phyloP scores from a whole-genome alignment of 768 basidiomycete genomes.

The Pleurotus eryngii region DNA sequence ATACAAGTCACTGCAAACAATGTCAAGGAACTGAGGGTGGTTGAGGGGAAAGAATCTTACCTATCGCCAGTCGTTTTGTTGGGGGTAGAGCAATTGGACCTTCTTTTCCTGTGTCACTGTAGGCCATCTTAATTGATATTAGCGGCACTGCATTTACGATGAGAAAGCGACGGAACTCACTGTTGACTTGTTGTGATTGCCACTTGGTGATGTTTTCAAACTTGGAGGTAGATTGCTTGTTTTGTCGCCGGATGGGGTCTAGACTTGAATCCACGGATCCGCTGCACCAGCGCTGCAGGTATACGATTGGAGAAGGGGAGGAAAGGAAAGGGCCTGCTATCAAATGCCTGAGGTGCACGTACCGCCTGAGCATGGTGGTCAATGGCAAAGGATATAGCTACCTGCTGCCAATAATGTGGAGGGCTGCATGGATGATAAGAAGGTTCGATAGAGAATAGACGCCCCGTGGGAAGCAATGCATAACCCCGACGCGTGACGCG shows the following conservation, averaged over 20 bases:
- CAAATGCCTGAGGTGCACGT: not conserved
- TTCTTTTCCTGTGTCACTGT: not conserved
- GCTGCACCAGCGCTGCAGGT: slow-evolving; percentile 7
- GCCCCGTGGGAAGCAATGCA: too few species aligned
- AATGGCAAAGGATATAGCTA: not conserved
- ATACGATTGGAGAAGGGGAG: not conserved
- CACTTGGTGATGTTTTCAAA: not conserved
- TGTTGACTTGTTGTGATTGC: not conserved
- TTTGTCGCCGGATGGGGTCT: not conserved
- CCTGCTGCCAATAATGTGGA: not conserved
- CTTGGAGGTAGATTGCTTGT: not conserved
- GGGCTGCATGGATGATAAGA: too few species aligned
- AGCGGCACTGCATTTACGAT: not conserved
- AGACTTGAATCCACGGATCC: not conserved
- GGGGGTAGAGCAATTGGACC: slow-evolving; percentile 4
- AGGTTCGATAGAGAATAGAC: too few species aligned
- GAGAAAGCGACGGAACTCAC: not conserved
- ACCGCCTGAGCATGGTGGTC: slow-evolving; percentile 7
- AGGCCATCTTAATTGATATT: not conserved
- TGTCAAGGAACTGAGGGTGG: not conserved
- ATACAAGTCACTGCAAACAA: slow-evolving; percentile 56
- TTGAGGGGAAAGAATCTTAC: slow-evolving; percentile 5
- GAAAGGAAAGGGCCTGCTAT: not conserved
- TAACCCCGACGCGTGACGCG: too few species aligned
- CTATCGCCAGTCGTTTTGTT: slow-evolving; percentile 15